Evolutionary conservation across 2,329 filamentous ascomycete genomes (phyloP), one percentile per base, ranked within the genome.

Genomic region (Epichloe amarillans): DNA sequence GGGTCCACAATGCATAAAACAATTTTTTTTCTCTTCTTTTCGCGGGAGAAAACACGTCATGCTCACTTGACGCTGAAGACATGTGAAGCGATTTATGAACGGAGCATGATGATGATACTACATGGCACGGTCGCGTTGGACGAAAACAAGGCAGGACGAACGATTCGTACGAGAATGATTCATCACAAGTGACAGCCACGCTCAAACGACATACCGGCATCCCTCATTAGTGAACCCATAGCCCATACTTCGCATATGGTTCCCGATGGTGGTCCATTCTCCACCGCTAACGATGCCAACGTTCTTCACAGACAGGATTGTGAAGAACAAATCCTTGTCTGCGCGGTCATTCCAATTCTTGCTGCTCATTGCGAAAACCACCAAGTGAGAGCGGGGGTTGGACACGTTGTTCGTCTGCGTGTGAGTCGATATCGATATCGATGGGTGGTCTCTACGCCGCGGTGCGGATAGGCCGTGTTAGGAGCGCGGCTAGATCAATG

Each of bases 171-270:
- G n/a, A 17, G 4, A 47, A 23, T 15, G 17, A 37, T 30, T 11
- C 45, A 41, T 41, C 33, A 43, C n/a, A 46, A n/a, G 33, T 21
- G 45, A 47, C 12, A 37, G 37, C 23, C 11, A 41, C 17, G 38
- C 15, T 41, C 30, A 40, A 47, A 19, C 17, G 39, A 74, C 77
- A 68, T 67, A 81, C 77, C 78, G 76, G 57, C 78, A 81, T 57
- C 78, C 78, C 61, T 82, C 77, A 68, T 82, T 81, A 17, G 78
- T 81, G 62, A 82, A 81, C 64, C 76, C 76, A 58, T 82, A 81
- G 50, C 78, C 77, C 52, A 80, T 59, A 37, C 66, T 64, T 53
- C 78, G 71, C 78, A 82, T 81, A 54, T 77, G 71, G 62, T 77
- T 77, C 55, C 78, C 78, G 58, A 82, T 81, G 39, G 72, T 77